phyloP scores from a whole-genome alignment of 805 yeast genomes.

The Candida verbasci region DNA sequence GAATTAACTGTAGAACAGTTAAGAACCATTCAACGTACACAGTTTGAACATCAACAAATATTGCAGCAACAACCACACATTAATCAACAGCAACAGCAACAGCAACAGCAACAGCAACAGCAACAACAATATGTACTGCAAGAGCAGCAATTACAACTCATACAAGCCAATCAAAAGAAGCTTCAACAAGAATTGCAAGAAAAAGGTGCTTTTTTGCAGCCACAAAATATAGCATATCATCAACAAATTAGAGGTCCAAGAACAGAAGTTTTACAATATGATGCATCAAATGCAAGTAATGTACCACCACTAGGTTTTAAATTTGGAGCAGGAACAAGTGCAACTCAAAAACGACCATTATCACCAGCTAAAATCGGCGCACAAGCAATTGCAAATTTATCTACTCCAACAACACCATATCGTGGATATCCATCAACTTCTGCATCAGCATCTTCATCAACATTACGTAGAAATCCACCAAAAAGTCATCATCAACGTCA shows the following conservation, averaged over 20 bases:
- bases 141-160: slow-evolving; percentile 7
- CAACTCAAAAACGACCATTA: slow-evolving; percentile 15
- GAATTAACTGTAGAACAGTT: slow-evolving; percentile 13
- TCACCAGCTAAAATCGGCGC: slow-evolving; percentile 76
- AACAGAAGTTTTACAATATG: slow-evolving; percentile 10
- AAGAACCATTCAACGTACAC: background rate
- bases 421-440: slow-evolving; percentile 13
- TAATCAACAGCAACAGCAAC: slow-evolving; percentile 6
- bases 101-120: slow-evolving; percentile 5
- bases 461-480: slow-evolving; percentile 11
- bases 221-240: no score
- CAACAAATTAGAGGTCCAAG: background rate
- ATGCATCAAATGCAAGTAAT: slow-evolving; percentile 23
- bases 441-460: no score
- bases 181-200: background rate
- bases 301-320: slow-evolving; percentile 32
- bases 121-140: slow-evolving; percentile 8
- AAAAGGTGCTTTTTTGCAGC: background rate
- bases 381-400: slow-evolving; percentile 54
- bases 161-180: slow-evolving; percentile 6
- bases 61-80: no score
- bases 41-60: no score
- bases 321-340: slow-evolving; percentile 29
- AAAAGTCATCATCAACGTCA: slow-evolving; percentile 38
- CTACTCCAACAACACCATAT: slow-evolving; percentile 34